Conservation (phyloP, 2,329 filamentous ascomycete species). For the Trichoderma aggressivum region DNA sequence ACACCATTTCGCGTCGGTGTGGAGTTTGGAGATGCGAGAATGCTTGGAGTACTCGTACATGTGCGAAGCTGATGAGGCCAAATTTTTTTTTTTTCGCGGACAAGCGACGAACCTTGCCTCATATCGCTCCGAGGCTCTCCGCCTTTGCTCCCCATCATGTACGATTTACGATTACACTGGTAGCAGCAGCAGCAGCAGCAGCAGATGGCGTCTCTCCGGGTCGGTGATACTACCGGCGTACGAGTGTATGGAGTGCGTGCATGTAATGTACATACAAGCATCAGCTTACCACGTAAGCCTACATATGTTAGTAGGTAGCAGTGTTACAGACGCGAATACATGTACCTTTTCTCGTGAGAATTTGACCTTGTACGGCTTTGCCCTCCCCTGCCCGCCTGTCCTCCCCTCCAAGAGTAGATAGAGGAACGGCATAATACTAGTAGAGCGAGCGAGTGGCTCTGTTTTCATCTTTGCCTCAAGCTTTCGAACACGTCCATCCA, state of each 20-base stretch:
- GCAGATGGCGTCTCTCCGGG: neutral
- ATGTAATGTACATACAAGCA: neutral
- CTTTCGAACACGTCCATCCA: neutral
- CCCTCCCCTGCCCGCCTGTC: neutral
- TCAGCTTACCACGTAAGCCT: neutral
- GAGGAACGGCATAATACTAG: neutral
- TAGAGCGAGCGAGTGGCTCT: neutral
- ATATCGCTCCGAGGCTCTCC: neutral
- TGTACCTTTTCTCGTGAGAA: neutral
- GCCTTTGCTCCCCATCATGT: neutral
- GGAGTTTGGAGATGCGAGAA: conserved; percentile 8
- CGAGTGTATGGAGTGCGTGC: neutral
- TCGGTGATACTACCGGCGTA: neutral
- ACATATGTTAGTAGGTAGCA: too few relatives aligned
- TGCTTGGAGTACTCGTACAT: neutral
- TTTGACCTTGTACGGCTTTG: neutral
- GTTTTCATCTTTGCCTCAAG: neutral
- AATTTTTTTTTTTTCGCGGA: neutral
- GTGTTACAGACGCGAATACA: neutral
- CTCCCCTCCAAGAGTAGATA: neutral
- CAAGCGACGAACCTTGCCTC: neutral
- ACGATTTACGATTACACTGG: neutral
- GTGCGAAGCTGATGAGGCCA: conserved; percentile 4
- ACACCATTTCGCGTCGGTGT: neutral
- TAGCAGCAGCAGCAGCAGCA: neutral